These are phyloP conservation scores for Trichoderma orchidacearum DNA, from an alignment of 495 filamentous ascomycete genomes.

Conservation along the genomic window DNA sequence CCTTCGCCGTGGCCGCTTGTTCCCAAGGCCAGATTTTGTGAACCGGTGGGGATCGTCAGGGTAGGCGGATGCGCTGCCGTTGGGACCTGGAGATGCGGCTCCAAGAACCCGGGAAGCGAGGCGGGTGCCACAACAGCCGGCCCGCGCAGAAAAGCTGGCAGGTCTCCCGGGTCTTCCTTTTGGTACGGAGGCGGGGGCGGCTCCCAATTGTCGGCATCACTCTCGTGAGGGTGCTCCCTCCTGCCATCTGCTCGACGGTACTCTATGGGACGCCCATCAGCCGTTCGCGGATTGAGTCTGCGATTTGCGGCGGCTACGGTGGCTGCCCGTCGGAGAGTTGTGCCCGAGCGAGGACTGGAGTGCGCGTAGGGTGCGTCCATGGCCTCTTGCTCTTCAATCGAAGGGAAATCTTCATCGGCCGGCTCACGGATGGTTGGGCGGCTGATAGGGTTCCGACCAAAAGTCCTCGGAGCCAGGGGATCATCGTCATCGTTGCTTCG, in stretches of 20 bases:
- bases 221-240: constrained; percentile 66
- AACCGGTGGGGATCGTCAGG: constrained; percentile 1
- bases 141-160: constrained; percentile 32
- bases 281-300: constrained; percentile 38
- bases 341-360: constrained; percentile 60
- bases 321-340: constrained; percentile 63
- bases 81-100: constrained; percentile 4
- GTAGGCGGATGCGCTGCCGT: constrained; percentile 8
- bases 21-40: background rate
- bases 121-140: constrained; percentile 19
- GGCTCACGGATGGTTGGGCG: constrained; percentile 4
- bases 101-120: constrained; percentile 15
- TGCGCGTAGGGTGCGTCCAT: constrained; percentile 65
- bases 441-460: constrained; percentile 10
- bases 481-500: constrained; percentile 20
- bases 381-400: constrained; percentile 40
- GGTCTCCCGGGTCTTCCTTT: constrained; percentile 46
- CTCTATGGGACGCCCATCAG: constrained; percentile 22
- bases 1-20: background rate
- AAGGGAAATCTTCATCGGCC: constrained; percentile 15
- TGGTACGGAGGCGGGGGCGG: constrained; percentile 85
- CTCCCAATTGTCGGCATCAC: constrained; percentile 86
- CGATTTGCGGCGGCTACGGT: constrained; percentile 63
- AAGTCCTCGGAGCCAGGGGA: constrained; percentile 25
- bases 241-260: constrained; percentile 50